A percentile compares a stretch with the other conserved stretches of the same genome.
Evolutionary conservation across 2,329 filamentous ascomycete species (phyloP).

Genomic region (Exophiala sideris): DNA sequence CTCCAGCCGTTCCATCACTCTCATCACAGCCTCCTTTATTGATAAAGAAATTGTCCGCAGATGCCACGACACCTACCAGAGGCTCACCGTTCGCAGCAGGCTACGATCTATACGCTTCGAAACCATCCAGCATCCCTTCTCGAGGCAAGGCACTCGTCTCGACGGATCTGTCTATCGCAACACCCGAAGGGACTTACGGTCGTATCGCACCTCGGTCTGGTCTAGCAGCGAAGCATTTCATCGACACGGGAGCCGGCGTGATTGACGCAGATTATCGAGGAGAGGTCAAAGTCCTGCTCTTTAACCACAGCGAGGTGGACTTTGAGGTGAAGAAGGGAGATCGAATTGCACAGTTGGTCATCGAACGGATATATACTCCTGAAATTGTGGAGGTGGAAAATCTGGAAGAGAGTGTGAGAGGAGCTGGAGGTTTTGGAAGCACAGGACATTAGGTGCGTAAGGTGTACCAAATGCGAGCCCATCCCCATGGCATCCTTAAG

Average conservation of each 20-base stretch:
- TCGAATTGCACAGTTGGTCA: slow-evolving; percentile 85
- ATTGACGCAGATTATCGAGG: slow-evolving; percentile 98
- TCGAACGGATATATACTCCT: slow-evolving; percentile 92
- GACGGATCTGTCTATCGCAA: slow-evolving; percentile 86
- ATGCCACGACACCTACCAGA: slow-evolving; percentile 78
- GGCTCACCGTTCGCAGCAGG: slow-evolving; percentile 88
- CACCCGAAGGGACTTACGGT: slow-evolving; percentile 86
- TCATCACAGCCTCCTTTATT: slow-evolving; percentile 60
- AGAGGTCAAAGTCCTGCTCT: slow-evolving; percentile 88
- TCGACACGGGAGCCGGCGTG: slow-evolving; percentile 92
- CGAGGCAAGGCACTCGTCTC: slow-evolving; percentile 82
- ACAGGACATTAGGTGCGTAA: slow-evolving; percentile 54
- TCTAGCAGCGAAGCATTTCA: slow-evolving; percentile 88
- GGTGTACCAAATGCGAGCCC: too few species aligned
- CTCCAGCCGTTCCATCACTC: slow-evolving; percentile 31
- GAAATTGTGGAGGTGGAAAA: slow-evolving; percentile 85
- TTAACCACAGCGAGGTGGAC: slow-evolving; percentile 82
- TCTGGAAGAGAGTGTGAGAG: slow-evolving; percentile 84
- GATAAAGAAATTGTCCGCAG: slow-evolving; percentile 81
- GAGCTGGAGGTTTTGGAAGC: slow-evolving; percentile 87
- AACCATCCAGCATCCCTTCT: slow-evolving; percentile 70
- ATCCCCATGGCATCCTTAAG: too few species aligned
- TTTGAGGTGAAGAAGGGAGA: slow-evolving; percentile 82
- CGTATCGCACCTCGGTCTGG: slow-evolving; percentile 88
- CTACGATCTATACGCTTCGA: slow-evolving; percentile 84